A percentile compares a stretch with the other conserved stretches of the same genome.
Conservation (phyloP, 257 asterid species). For the Echites panduratus region DNA sequence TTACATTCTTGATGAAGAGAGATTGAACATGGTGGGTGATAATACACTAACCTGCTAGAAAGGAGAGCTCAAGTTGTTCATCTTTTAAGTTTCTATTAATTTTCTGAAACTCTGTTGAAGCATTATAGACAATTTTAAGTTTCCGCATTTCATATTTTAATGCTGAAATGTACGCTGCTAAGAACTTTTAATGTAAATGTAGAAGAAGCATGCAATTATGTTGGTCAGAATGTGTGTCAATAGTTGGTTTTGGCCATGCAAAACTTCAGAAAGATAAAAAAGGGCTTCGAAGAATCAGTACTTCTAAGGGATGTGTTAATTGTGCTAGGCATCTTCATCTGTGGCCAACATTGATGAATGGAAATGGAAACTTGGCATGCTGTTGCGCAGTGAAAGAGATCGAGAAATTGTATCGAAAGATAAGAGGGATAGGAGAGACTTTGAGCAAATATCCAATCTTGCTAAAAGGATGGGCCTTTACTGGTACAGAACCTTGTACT, state of each 20-base stretch:
- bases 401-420: slow-evolving; percentile 84
- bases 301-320: neutral
- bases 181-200: neutral
- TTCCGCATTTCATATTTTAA: neutral
- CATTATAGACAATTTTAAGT: neutral
- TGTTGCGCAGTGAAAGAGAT: slow-evolving; percentile 59
- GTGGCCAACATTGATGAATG: slow-evolving; percentile 97
- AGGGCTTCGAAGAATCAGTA: neutral
- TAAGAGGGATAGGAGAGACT: slow-evolving; percentile 88
- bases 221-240: neutral
- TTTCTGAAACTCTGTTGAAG: neutral
- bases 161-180: neutral
- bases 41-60: neutral
- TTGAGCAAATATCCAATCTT: slow-evolving; percentile 83
- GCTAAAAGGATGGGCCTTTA: slow-evolving; percentile 90
- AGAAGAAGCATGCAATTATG: neutral
- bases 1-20: neutral
- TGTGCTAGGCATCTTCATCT: slow-evolving; percentile 77
- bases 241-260: neutral
- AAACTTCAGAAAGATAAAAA: neutral
- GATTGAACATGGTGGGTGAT: neutral
- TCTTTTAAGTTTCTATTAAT: neutral
- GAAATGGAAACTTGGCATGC: slow-evolving; percentile 96
- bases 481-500: slow-evolving; percentile 41
- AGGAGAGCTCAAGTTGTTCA: neutral